Evolutionary conservation across 2,329 filamentous ascomycete genomes (phyloP).

Genomic region (Alternaria longipes): DNA sequence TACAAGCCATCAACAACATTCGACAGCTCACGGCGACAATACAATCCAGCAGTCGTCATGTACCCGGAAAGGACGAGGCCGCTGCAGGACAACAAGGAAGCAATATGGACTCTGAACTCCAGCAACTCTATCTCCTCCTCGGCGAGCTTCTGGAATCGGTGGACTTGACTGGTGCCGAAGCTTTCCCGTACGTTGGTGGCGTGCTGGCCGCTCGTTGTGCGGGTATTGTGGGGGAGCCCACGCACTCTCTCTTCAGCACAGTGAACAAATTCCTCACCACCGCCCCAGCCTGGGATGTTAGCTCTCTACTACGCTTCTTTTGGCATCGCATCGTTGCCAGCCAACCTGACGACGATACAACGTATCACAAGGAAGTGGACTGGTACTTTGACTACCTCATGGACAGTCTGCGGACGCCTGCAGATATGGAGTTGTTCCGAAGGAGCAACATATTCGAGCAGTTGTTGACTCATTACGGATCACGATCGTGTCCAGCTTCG

Average conservation of each 20-base stretch:
- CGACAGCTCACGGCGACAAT: conserved; percentile 67
- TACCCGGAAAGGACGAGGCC: neutral
- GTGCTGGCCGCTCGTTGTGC: conserved; percentile 78
- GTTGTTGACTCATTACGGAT: conserved; percentile 73
- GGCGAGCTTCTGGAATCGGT: conserved; percentile 82
- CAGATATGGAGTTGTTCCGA: conserved; percentile 69
- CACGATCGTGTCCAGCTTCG: conserved; percentile 68
- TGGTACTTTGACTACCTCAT: conserved; percentile 79
- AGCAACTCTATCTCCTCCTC: conserved; percentile 80
- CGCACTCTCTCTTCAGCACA: conserved; percentile 85
- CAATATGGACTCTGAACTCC: conserved; percentile 69
- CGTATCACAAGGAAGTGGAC: conserved; percentile 71
- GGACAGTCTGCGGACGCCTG: conserved; percentile 68
- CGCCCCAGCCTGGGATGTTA: conserved; percentile 75
- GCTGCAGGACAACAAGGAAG: conserved; percentile 15
- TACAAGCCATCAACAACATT: conserved; percentile 77
- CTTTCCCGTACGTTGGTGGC: conserved; percentile 77
- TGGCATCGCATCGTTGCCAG: conserved; percentile 77
- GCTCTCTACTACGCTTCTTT: conserved; percentile 66
- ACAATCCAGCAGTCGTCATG: conserved; percentile 47
- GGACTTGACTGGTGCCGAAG: conserved; percentile 24
- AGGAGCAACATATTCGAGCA: conserved; percentile 76
- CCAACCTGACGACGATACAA: conserved; percentile 77
- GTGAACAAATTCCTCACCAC: conserved; percentile 84
- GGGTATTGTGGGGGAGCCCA: conserved; percentile 75